A percentile compares a stretch with the other conserved stretches of the same genome.
Evolutionary conservation across 768 basidiomycete genomes (phyloP).

Genomic region (Neoboletus magnificus): DNA sequence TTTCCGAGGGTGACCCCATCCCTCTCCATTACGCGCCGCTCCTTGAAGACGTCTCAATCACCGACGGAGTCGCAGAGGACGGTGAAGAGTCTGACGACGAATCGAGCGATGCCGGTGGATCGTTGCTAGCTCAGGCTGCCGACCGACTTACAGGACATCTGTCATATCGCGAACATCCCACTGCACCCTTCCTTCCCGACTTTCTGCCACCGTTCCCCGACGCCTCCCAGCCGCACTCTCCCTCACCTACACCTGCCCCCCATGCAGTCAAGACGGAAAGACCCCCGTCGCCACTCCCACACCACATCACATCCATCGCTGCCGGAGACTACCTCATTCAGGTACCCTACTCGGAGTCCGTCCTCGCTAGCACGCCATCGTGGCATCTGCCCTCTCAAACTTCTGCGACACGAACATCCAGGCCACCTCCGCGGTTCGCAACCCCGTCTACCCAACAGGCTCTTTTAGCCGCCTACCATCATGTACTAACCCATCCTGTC

Average conservation of each 20-base stretch:
- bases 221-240: conserved; percentile 21
- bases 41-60: conserved; percentile 16
- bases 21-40: conserved; percentile 47
- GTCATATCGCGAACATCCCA: conserved; percentile 34
- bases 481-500: conserved; percentile 71
- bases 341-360: conserved; percentile 72
- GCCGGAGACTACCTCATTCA: conserved; percentile 69
- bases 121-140: conserved; percentile 14
- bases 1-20: conserved; percentile 54
- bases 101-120: conserved; percentile 10
- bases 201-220: conserved; percentile 38
- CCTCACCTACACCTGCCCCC: conserved; percentile 39
- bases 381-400: conserved; percentile 62
- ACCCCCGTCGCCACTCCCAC: conserved; percentile 42
- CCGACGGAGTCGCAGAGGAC: conserved; percentile 29
- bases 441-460: conserved; percentile 61
- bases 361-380: conserved; percentile 59
- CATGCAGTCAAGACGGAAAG: conserved; percentile 30
- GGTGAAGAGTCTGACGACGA: conserved; percentile 31
- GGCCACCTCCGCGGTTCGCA: conserved; percentile 32
- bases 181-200: conserved; percentile 26
- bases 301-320: conserved; percentile 37
- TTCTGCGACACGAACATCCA: conserved; percentile 23
- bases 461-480: conserved; percentile 68
- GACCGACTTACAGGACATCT: conserved; percentile 17